Conservation (phyloP, 176 grass and related monocot genomes). For the Cenchrus fungigraminus region DNA sequence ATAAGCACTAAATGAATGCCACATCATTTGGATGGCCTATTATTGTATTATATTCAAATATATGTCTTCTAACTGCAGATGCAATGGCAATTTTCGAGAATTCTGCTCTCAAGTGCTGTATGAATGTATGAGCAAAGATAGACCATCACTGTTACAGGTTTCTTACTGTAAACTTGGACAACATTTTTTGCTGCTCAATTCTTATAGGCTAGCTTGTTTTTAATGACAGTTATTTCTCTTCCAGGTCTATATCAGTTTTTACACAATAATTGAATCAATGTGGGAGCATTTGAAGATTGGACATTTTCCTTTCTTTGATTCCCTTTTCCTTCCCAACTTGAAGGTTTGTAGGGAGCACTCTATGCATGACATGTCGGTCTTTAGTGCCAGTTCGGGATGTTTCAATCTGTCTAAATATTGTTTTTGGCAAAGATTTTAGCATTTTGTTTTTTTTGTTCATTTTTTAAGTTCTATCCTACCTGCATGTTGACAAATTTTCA, state of each 20-base stretch:
- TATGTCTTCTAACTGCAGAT: constrained; percentile 58
- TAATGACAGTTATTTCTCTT: constrained; percentile 38
- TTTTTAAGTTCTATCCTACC: neutral
- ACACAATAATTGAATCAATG: constrained; percentile 83
- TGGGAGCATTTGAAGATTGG: constrained; percentile 72
- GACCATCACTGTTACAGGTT: constrained; percentile 89
- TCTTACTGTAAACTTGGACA: constrained; percentile 24
- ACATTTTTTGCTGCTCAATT: constrained; percentile 25
- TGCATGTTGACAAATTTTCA: neutral
- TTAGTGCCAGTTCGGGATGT: constrained; percentile 14
- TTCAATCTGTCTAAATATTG: neutral
- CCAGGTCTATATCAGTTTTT: constrained; percentile 87
- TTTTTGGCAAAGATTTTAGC: neutral
- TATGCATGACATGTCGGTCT: constrained; percentile 28
- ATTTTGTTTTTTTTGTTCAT: neutral
- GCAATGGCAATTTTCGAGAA: constrained; percentile 78
- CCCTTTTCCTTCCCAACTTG: constrained; percentile 84
- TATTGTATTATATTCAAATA: constrained; percentile 11
- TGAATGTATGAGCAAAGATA: constrained; percentile 99
- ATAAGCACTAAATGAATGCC: constrained; percentile 9
- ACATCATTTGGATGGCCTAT: neutral
- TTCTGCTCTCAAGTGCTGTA: constrained; percentile 92
- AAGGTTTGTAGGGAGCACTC: constrained; percentile 60
- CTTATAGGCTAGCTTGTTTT: constrained; percentile 18
- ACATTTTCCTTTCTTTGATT: constrained; percentile 67